Evolutionary conservation across 495 filamentous ascomycete genomes (phyloP).

Genomic region (Penicillium mononematosum): DNA sequence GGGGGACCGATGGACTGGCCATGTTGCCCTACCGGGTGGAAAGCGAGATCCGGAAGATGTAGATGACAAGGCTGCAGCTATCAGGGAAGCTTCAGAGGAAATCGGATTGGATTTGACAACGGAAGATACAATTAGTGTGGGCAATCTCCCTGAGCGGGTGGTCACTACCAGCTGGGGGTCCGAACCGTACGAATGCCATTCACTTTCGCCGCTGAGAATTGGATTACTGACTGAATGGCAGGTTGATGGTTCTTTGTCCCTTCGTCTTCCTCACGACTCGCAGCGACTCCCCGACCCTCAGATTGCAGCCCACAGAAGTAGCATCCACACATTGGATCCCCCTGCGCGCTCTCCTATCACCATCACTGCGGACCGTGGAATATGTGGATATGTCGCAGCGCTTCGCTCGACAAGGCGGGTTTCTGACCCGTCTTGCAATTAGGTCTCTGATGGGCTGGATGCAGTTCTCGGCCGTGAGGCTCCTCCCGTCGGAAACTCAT

Average conservation of each 20-base stretch:
- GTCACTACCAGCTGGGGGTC: slow-evolving; percentile 73
- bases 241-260: slow-evolving; percentile 75
- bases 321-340: slow-evolving; percentile 78
- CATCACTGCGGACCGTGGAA: slow-evolving; percentile 60
- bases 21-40: slow-evolving; percentile 74
- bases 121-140: slow-evolving; percentile 55
- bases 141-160: slow-evolving; percentile 69
- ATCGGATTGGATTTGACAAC: slow-evolving; percentile 64
- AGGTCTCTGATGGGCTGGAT: slow-evolving; percentile 63
- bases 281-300: slow-evolving; percentile 56
- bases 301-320: slow-evolving; percentile 70
- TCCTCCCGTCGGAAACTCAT: slow-evolving; percentile 61
- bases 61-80: slow-evolving; percentile 62
- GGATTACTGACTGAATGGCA: slow-evolving; percentile 24
- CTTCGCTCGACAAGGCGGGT: slow-evolving; percentile 52
- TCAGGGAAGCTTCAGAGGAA: slow-evolving; percentile 71
- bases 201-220: not conserved
- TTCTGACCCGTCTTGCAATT: slow-evolving; percentile 49
- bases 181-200: slow-evolving; percentile 53
- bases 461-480: slow-evolving; percentile 66
- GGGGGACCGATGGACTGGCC: slow-evolving; percentile 77
- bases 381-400: slow-evolving; percentile 67
- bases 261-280: slow-evolving; percentile 67
- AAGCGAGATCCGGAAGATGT: slow-evolving; percentile 68
- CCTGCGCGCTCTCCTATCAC: slow-evolving; percentile 61